phyloP scores from a whole-genome alignment of 2,329 filamentous ascomycete genomes.

The Trichoderma aggressivum region DNA sequence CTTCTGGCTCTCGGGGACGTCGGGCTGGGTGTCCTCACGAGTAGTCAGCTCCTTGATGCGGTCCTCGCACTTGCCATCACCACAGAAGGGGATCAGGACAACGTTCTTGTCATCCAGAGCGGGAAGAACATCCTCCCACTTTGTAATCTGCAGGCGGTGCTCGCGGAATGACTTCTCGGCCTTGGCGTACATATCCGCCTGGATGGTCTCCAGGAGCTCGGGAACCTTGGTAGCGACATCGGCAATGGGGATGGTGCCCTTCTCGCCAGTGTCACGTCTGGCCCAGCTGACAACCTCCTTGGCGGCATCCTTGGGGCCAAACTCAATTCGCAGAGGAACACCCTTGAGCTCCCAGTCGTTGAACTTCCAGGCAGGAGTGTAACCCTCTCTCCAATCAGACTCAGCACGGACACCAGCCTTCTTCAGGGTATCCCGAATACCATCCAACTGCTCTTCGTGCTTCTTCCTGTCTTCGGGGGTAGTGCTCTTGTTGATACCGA shows the following conservation, averaged over 20 bases:
- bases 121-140: constrained; percentile 90
- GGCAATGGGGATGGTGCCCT: constrained; percentile 72
- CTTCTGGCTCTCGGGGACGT: constrained; percentile 51
- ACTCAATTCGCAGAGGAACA: constrained; percentile 89
- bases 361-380: constrained; percentile 97
- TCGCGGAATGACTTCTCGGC: constrained; percentile 75
- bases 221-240: constrained; percentile 73
- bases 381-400: constrained; percentile 81
- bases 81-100: constrained; percentile 85
- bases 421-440: constrained; percentile 65
- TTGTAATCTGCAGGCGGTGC: constrained; percentile 75
- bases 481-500: constrained; percentile 88
- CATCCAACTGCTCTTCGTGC: constrained; percentile 72
- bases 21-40: constrained; percentile 61
- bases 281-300: constrained; percentile 81
- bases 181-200: constrained; percentile 72
- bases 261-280: constrained; percentile 82
- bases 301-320: constrained; percentile 89
- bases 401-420: constrained; percentile 74
- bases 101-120: constrained; percentile 90
- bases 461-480: constrained; percentile 73
- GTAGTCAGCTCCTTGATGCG: constrained; percentile 91
- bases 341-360: constrained; percentile 98
- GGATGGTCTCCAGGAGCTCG: constrained; percentile 82
- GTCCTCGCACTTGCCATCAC: constrained; percentile 80